phyloP scores from a whole-genome alignment of 2,329 filamentous ascomycete genomes.

The Thermochaetoides dissita region DNA sequence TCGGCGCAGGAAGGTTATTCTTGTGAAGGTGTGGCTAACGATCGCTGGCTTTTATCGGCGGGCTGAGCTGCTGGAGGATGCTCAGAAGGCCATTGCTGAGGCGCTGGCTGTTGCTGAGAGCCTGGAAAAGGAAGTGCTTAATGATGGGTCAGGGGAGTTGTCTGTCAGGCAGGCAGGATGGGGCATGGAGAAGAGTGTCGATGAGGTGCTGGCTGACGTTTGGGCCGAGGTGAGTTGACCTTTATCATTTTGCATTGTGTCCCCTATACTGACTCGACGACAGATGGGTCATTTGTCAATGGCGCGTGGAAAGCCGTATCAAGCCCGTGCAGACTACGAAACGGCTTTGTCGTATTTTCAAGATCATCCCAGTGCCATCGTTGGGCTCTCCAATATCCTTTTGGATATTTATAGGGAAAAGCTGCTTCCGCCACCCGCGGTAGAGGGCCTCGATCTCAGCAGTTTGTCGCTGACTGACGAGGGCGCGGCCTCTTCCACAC shows the following conservation, averaged over 20 bases:
- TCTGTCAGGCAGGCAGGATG: constrained; percentile 54
- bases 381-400: constrained; percentile 72
- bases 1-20: constrained; percentile 34
- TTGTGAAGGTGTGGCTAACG: constrained; percentile 79
- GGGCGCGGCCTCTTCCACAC: constrained; percentile 5
- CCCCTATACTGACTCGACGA: no score
- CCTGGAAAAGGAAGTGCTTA: constrained; percentile 53
- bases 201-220: constrained; percentile 74
- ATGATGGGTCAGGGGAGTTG: constrained; percentile 47
- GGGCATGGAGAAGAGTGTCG: constrained; percentile 68
- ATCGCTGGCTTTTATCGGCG: constrained; percentile 79
- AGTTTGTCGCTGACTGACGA: constrained; percentile 17
- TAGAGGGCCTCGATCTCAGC: constrained; percentile 28
- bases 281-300: constrained; percentile 35
- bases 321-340: constrained; percentile 68
- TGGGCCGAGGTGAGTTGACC: constrained; percentile 54
- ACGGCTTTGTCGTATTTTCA: constrained; percentile 64
- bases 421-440: constrained; percentile 43
- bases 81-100: constrained; percentile 65
- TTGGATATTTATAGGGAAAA: constrained; percentile 69
- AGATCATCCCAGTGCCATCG: constrained; percentile 66
- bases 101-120: constrained; percentile 60
- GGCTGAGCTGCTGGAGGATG: constrained; percentile 66
- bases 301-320: constrained; percentile 47
- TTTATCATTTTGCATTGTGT: no score